Percentiles rank a stretch among this genome's conserved stretches.
These are phyloP conservation scores for Hemileccinum impolitum DNA, from an alignment of 768 basidiomycete species.

Conservation along the genomic window DNA sequence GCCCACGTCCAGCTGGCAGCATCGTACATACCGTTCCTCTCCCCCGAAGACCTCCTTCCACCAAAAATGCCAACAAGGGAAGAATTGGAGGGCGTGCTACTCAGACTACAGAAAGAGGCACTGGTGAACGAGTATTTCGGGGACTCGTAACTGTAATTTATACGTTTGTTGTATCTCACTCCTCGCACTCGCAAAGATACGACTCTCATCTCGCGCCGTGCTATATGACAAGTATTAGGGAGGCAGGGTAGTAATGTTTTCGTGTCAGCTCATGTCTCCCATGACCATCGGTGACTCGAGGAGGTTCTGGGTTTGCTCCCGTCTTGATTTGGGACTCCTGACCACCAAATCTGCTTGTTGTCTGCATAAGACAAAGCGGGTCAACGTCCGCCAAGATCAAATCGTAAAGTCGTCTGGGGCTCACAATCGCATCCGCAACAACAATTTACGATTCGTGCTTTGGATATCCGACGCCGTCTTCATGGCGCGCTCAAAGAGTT, in stretches of 20 bases:
- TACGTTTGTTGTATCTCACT: constrained; percentile 9
- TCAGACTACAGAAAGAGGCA: constrained; percentile 76
- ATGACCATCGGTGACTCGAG: constrained; percentile 19
- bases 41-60: constrained; percentile 65
- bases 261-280: constrained; percentile 12
- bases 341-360: constrained; percentile 80
- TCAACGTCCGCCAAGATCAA: not conserved
- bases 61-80: constrained; percentile 72
- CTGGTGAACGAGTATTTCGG: constrained; percentile 78
- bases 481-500: constrained; percentile 73
- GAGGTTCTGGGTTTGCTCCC: constrained; percentile 18
- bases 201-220: too few relatives aligned
- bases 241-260: not conserved
- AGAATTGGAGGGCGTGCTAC: constrained; percentile 76
- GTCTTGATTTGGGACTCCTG: constrained; percentile 52
- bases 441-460: constrained; percentile 67
- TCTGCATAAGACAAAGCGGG: constrained; percentile 41
- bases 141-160: constrained; percentile 25
- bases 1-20: constrained; percentile 56
- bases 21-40: constrained; percentile 71
- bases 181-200: not conserved
- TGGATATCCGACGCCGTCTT: constrained; percentile 71
- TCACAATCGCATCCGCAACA: constrained; percentile 82
- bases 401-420: constrained; percentile 24
- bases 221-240: not conserved